Conservation (phyloP, 352 stramenopile genomes). For the Phytophthora aleatoria region DNA sequence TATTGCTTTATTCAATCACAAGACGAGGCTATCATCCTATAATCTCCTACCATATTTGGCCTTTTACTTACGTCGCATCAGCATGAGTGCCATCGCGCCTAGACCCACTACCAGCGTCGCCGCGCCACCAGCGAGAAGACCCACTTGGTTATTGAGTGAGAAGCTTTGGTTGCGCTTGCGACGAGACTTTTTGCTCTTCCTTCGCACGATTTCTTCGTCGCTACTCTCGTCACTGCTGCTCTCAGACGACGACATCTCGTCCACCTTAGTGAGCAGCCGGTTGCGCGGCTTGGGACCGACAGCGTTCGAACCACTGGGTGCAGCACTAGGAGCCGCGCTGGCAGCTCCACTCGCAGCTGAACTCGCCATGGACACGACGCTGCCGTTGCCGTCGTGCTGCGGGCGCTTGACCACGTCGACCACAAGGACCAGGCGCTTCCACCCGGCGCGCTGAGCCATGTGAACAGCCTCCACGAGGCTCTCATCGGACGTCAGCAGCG, state of each 20-base stretch:
- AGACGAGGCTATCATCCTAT: slow-evolving; percentile 18
- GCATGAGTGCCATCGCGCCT: slow-evolving; percentile 52
- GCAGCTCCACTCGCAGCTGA: slow-evolving; percentile 23
- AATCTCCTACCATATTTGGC: slow-evolving; percentile 5
- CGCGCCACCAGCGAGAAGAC: slow-evolving; percentile 43
- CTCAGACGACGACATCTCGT: slow-evolving; percentile 70
- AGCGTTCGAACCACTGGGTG: slow-evolving; percentile 25
- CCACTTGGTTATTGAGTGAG: slow-evolving; percentile 22
- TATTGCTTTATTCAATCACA: slow-evolving; percentile 28
- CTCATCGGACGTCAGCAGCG: slow-evolving; percentile 84
- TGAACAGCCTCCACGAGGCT: slow-evolving; percentile 85
- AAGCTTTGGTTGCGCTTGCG: slow-evolving; percentile 31
- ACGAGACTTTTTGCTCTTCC: slow-evolving; percentile 51
- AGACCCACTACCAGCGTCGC: slow-evolving; percentile 53
- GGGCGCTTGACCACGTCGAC: slow-evolving; percentile 76
- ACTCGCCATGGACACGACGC: slow-evolving; percentile 42
- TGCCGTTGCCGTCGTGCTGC: slow-evolving; percentile 38
- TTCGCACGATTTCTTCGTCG: slow-evolving; percentile 49
- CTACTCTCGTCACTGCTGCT: slow-evolving; percentile 40
- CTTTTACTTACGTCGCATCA: slow-evolving; percentile 68
- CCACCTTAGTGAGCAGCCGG: slow-evolving; percentile 80
- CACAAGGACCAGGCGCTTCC: slow-evolving; percentile 84
- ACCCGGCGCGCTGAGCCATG: slow-evolving; percentile 85
- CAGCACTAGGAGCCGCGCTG: slow-evolving; percentile 6
- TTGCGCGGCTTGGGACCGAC: slow-evolving; percentile 35